Conservation (phyloP, 352 stramenopile species). For the Phytophthora pseudosyringae region DNA sequence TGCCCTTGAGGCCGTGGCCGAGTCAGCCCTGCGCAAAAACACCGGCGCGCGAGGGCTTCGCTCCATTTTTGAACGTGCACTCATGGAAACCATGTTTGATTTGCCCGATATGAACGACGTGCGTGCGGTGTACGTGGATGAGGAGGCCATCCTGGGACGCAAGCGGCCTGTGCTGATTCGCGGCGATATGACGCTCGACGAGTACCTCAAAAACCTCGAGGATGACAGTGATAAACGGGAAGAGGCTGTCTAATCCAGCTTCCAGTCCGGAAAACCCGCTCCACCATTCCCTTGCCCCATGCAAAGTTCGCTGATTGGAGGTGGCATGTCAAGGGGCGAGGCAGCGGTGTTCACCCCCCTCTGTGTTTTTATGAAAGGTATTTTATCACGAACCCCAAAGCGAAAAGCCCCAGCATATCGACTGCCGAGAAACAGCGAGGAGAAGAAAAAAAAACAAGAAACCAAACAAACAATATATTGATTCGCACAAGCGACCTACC, state of each 20-base stretch:
- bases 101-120: constrained; percentile 93
- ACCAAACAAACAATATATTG: constrained; percentile 36
- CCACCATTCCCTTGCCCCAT: constrained; percentile 9
- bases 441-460: constrained; percentile 29
- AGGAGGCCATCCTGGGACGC: constrained; percentile 89
- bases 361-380: constrained; percentile 41
- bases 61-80: constrained; percentile 94
- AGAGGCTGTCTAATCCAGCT: constrained; percentile 49
- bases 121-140: constrained; percentile 95
- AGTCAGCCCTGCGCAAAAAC: constrained; percentile 92
- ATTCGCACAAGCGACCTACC: constrained; percentile 21
- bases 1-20: constrained; percentile 95
- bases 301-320: constrained; percentile 14
- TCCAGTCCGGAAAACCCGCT: background rate
- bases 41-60: constrained; percentile 97
- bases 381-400: constrained; percentile 38
- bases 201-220: constrained; percentile 77
- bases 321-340: background rate
- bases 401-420: constrained; percentile 17
- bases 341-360: constrained; percentile 14
- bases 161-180: constrained; percentile 92
- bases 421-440: constrained; percentile 21
- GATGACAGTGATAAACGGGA: constrained; percentile 68
- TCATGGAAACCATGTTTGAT: constrained; percentile 98
- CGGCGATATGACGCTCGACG: constrained; percentile 64